phyloP scores from a whole-genome alignment of 2,329 filamentous ascomycete species.

The Aspergillus pseudonomiae region DNA sequence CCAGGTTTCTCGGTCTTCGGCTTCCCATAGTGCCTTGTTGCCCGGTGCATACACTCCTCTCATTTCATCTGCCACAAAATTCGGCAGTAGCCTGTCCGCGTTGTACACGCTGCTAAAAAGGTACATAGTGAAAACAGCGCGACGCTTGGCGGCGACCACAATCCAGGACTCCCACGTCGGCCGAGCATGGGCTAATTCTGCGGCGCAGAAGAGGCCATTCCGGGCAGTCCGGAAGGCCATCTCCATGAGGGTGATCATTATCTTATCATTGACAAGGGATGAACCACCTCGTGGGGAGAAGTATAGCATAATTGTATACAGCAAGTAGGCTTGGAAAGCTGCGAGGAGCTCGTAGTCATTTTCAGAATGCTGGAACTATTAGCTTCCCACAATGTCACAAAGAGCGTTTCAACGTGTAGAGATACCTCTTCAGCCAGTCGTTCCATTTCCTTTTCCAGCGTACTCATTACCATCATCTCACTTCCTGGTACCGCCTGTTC shows the following conservation, averaged over 20 bases:
- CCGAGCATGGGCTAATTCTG: conserved; percentile 43
- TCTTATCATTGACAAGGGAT: conserved; percentile 41
- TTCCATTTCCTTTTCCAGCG: conserved; percentile 31
- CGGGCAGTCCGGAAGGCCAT: conserved; percentile 47
- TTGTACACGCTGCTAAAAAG: conserved; percentile 56
- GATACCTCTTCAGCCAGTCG: conserved; percentile 23
- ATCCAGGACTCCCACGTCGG: conserved; percentile 60
- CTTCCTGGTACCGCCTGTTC: conserved; percentile 29
- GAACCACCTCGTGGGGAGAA: conserved; percentile 39
- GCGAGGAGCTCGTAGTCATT: conserved; percentile 41
- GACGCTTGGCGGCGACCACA: conserved; percentile 55
- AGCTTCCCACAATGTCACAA: conserved; percentile 14
- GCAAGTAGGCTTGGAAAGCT: conserved; percentile 57
- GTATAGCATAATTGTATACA: conserved; percentile 56
- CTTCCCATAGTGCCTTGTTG: conserved; percentile 50
- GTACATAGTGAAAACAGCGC: conserved; percentile 57
- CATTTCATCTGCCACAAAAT: conserved; percentile 55
- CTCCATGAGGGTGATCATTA: conserved; percentile 56
- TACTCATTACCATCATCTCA: conserved; percentile 26
- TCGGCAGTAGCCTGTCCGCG: conserved; percentile 47
- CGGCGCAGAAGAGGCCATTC: conserved; percentile 49
- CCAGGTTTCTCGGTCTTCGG: conserved; percentile 44
- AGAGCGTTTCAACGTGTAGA: not conserved
- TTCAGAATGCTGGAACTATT: not conserved
- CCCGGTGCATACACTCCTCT: conserved; percentile 48